phyloP scores from a whole-genome alignment of 345 rosid species.

The Salix koriyanagi region DNA sequence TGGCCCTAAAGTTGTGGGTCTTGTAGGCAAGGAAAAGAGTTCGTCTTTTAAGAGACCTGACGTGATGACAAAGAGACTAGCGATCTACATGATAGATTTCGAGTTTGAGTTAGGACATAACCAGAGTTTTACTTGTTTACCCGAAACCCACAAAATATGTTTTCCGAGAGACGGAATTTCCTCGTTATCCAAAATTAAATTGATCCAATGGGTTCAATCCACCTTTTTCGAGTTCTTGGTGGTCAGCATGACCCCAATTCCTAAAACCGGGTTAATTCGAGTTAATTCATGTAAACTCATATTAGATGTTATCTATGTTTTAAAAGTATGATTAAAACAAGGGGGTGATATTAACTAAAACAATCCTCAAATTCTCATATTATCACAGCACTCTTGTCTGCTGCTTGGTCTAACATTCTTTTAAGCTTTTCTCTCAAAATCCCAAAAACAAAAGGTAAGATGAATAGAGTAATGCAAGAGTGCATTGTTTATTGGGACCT shows the following conservation, averaged over 20 bases:
- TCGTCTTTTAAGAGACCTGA: accelerated
- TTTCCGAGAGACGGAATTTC: no score
- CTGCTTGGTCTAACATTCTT: not conserved
- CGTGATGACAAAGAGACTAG: no score
- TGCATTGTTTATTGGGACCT: not conserved
- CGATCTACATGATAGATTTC: accelerated
- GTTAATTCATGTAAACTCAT: no score
- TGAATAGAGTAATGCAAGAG: not conserved
- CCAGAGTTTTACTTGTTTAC: no score
- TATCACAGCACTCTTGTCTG: not conserved
- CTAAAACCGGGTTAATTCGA: not conserved
- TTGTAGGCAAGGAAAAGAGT: not conserved
- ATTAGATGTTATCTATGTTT: no score
- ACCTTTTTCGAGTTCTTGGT: not conserved
- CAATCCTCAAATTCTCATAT: not conserved
- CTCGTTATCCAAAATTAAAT: not conserved
- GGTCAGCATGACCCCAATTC: not conserved
- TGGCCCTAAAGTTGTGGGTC: conserved; percentile 2
- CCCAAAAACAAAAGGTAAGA: not conserved
- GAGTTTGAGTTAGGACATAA: no score
- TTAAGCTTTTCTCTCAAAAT: not conserved
- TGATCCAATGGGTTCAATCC: conserved; percentile 16
- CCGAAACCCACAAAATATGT: accelerated
- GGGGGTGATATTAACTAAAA: not conserved
- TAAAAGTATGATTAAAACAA: not conserved